Percentiles rank a stretch among this genome's conserved stretches.
phyloP scores from a whole-genome alignment of 352 stramenopile species.

The Globisporangium middletonii region DNA sequence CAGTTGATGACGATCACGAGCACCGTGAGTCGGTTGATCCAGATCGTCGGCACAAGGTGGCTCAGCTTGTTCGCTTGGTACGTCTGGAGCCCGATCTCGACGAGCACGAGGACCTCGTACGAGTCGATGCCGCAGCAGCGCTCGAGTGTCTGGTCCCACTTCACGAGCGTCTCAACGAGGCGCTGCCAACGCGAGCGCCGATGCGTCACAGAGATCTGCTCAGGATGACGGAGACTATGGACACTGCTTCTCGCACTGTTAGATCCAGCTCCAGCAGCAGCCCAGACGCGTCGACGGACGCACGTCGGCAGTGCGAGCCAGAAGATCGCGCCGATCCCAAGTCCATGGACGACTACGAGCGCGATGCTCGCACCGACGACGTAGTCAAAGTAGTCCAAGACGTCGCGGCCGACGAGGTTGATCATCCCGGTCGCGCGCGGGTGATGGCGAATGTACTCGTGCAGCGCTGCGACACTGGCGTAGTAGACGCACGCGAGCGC shows the following conservation, averaged over 20 bases:
- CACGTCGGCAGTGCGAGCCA: background rate
- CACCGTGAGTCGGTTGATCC: slow-evolving; percentile 15
- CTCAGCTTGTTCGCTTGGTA: slow-evolving; percentile 11
- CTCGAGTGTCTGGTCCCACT: slow-evolving; percentile 1
- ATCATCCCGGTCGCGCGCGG: background rate
- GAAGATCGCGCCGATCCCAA: background rate
- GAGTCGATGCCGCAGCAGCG: background rate
- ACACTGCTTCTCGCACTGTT: background rate
- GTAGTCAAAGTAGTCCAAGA: background rate
- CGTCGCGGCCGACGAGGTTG: background rate
- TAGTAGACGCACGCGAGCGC: background rate
- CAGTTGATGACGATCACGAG: slow-evolving; percentile 20
- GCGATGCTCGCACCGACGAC: background rate
- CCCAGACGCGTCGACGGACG: background rate
- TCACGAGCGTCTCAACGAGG: background rate
- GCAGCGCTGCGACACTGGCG: background rate
- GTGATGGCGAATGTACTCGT: background rate
- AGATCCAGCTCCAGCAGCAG: too few relatives aligned
- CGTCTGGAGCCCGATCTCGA: slow-evolving; percentile 10
- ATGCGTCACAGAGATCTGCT: background rate
- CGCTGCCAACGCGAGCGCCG: background rate
- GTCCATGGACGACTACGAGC: background rate
- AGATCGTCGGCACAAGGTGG: slow-evolving; percentile 7
- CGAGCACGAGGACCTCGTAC: slow-evolving; percentile 7
- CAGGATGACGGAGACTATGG: background rate